These are phyloP conservation scores for Hymenoscyphus fraxineus DNA, from an alignment of 2,329 filamentous ascomycete genomes.

Conservation along the genomic window DNA sequence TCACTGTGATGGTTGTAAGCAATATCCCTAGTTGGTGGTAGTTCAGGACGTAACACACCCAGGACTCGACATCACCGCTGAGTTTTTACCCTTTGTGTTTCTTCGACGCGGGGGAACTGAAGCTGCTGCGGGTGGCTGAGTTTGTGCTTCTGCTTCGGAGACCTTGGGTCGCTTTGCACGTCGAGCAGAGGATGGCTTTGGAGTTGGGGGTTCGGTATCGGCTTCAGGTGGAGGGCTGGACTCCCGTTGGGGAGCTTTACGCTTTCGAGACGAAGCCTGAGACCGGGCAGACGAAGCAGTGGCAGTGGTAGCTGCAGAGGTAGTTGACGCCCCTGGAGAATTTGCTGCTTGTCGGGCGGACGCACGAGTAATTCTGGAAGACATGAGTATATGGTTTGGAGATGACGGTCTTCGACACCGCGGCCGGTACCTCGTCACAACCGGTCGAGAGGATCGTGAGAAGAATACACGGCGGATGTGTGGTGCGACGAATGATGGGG, in stretches of 20 bases:
- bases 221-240: slow-evolving; percentile 41
- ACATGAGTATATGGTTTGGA: slow-evolving; percentile 66
- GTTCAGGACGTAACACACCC: slow-evolving; percentile 50
- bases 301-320: slow-evolving; percentile 38
- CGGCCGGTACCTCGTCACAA: slow-evolving; percentile 21
- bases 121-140: slow-evolving; percentile 38
- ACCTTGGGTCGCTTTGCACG: slow-evolving; percentile 71
- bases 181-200: slow-evolving; percentile 44
- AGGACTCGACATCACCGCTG: slow-evolving; percentile 68
- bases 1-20: slow-evolving; percentile 44
- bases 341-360: slow-evolving; percentile 83
- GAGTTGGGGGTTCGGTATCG: slow-evolving; percentile 34
- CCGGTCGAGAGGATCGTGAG: slow-evolving; percentile 17
- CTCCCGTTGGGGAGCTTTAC: slow-evolving; percentile 63
- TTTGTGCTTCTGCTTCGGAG: slow-evolving; percentile 43
- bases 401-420: slow-evolving; percentile 15
- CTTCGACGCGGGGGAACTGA: slow-evolving; percentile 46
- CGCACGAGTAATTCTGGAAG: slow-evolving; percentile 93
- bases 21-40: neutral
- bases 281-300: slow-evolving; percentile 40
- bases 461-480: slow-evolving; percentile 10
- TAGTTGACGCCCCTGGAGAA: slow-evolving; percentile 34
- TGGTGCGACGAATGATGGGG: slow-evolving; percentile 1
- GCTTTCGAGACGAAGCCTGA: slow-evolving; percentile 61
- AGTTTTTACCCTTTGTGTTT: slow-evolving; percentile 52